Base-by-base conservation (phyloP, 169 alveolate species). In the Plasmodium billcollinsi region DNA sequence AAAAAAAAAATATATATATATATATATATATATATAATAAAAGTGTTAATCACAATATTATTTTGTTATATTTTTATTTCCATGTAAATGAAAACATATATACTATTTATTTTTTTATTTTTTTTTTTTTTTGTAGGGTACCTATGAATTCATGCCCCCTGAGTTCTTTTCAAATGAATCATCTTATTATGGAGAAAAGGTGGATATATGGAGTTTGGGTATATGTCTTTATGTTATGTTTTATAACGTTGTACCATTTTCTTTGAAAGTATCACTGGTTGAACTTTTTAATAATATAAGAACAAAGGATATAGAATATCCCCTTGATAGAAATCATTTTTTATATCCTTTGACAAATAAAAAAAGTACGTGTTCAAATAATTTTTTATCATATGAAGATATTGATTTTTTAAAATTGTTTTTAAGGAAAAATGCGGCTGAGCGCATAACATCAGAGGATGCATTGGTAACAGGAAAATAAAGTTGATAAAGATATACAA, bases 81-180 rank as follows among this genome's bases (percentile, higher is more conserved):
- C 2, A 29, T 29, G 39, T 29, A 52, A 52, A 52, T 52, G 9
- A 52, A 29, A 29, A 29, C 5, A 29, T 29, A 29, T 29, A 29
- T 29, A 29, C n/a, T n/a, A 29, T 29, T 29, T 29, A 29, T 1
- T 29, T 29, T 29, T 29, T 2, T 29, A 1, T 29, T 29, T 2
- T 29, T 29, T 29, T 2, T 29, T 29, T 29, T 29, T 29, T 29
- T 29, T 29, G 1, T 29, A 29, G 39, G n/a, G n/a, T n/a, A 76
- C 89, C 7, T 76, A 76, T 21, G 75, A 76, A 49, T 76, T 76
- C 67, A 76, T 76, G 89, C 89, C 89, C 0, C 89, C 89, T 11
- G 89, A 76, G 56, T 76, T 76, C 26, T 76, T 76, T 69, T 20
- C 61, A 7, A 62, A 56, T 50, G 59, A 20, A 14, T 24, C 61